These are phyloP conservation scores for Baorangia bicolor DNA, from an alignment of 768 basidiomycete species.

Conservation along the genomic window DNA sequence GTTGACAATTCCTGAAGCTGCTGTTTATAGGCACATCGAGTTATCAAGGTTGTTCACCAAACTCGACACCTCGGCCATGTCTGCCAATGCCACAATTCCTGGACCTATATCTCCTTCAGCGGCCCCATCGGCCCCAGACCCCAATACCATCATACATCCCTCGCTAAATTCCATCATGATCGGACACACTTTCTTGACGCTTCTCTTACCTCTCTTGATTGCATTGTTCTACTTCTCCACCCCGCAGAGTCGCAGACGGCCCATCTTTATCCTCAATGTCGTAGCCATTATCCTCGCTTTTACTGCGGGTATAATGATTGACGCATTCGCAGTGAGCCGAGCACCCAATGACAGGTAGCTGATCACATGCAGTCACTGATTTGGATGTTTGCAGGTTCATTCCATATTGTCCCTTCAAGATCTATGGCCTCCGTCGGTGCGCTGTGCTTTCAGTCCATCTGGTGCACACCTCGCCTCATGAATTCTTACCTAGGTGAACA, in stretches of 20 bases:
- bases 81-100: constrained; percentile 8
- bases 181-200: no score
- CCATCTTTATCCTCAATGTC: no score
- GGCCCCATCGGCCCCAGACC: constrained; percentile 3
- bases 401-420: constrained; percentile 23
- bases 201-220: no score
- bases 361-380: not conserved
- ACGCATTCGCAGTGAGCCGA: constrained; percentile 17
- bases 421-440: constrained; percentile 20
- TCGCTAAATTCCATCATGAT: no score
- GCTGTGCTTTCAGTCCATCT: not conserved
- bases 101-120: not conserved
- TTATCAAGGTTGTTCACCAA: not conserved
- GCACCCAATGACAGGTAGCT: not conserved
- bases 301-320: constrained; percentile 19
- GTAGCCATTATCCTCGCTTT: no score
- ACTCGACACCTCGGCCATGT: constrained; percentile 4
- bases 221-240: no score
- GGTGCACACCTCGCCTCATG: not conserved
- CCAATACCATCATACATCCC: no score
- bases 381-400: constrained; percentile 21
- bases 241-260: no score
- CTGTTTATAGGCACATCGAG: not conserved
- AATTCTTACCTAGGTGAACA: no score
- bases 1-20: not conserved